These are phyloP conservation scores for Botrytis elliptica DNA, from an alignment of 2,329 filamentous ascomycete genomes.

Conservation along the genomic window DNA sequence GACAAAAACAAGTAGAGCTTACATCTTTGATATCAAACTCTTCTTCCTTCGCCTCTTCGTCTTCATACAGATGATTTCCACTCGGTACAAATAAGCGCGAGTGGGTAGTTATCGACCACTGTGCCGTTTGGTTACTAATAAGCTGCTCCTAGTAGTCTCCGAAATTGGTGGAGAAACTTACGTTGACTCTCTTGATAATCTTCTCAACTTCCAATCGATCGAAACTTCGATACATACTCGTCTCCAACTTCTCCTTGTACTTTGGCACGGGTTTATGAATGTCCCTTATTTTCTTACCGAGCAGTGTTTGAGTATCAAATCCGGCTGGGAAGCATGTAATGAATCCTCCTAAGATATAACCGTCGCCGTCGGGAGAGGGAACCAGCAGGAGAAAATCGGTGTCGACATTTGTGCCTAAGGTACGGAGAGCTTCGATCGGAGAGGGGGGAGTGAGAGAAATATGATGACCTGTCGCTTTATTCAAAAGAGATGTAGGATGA, in stretches of 20 bases:
- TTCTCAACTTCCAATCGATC: constrained; percentile 51
- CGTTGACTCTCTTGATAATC: constrained; percentile 55
- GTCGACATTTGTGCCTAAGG: constrained; percentile 54
- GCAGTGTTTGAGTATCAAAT: constrained; percentile 56
- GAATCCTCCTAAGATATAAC: constrained; percentile 57
- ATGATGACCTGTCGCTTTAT: constrained; percentile 46
- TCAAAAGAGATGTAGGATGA: constrained; percentile 41
- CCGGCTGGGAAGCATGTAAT: constrained; percentile 56
- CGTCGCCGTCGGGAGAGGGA: constrained; percentile 40
- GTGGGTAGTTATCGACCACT: constrained; percentile 48
- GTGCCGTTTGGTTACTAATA: background rate
- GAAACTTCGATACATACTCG: constrained; percentile 63
- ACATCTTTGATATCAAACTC: constrained; percentile 48
- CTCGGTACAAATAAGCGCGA: constrained; percentile 42
- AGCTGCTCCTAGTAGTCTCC: background rate
- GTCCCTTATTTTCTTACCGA: constrained; percentile 50
- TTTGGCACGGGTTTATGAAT: constrained; percentile 60
- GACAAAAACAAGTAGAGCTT: constrained; percentile 23
- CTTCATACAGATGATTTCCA: constrained; percentile 45
- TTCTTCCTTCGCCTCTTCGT: constrained; percentile 39
- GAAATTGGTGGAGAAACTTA: constrained; percentile 22
- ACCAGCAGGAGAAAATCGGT: constrained; percentile 60
- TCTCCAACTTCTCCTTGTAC: constrained; percentile 55
- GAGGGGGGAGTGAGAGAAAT: constrained; percentile 42
- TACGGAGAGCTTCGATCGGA: constrained; percentile 45